Conservation (phyloP, 768 basidiomycete species). For the Mycena filopes region DNA sequence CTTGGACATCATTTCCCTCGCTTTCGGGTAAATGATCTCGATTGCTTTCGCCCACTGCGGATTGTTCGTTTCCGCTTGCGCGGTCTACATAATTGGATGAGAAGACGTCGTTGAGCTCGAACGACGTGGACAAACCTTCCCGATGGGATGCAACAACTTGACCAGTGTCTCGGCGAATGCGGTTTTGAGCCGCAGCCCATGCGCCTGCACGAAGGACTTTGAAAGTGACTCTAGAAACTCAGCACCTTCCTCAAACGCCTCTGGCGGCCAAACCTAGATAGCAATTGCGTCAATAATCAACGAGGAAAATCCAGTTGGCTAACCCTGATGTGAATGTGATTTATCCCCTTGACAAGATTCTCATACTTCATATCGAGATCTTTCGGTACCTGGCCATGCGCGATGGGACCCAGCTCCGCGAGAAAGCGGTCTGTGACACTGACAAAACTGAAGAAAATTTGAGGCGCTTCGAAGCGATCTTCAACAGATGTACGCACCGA, state of each 20-base stretch:
- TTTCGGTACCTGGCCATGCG: slow-evolving; percentile 79
- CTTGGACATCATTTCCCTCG: slow-evolving; percentile 86
- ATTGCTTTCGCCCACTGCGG: slow-evolving; percentile 95
- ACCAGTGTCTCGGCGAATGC: slow-evolving; percentile 88
- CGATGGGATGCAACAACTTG: slow-evolving; percentile 84
- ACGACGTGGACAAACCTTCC: slow-evolving; percentile 64
- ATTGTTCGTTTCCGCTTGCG: slow-evolving; percentile 95
- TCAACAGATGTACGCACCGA: slow-evolving; percentile 60
- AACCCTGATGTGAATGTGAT: slow-evolving; percentile 86
- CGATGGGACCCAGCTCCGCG: slow-evolving; percentile 78
- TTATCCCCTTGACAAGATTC: slow-evolving; percentile 83
- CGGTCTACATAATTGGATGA: slow-evolving; percentile 64
- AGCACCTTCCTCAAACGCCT: slow-evolving; percentile 92
- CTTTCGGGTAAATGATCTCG: slow-evolving; percentile 83
- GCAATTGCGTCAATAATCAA: slow-evolving; percentile 14
- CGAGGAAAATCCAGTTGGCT: slow-evolving; percentile 11
- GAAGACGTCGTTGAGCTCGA: neutral
- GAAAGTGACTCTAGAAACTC: slow-evolving; percentile 90
- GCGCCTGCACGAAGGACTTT: slow-evolving; percentile 84
- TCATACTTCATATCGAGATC: slow-evolving; percentile 87
- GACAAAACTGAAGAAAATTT: slow-evolving; percentile 66
- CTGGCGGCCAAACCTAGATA: slow-evolving; percentile 91
- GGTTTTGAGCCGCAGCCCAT: slow-evolving; percentile 84
- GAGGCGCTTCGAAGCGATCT: neutral
- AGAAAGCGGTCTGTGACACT: slow-evolving; percentile 95